Evolutionary conservation across 768 basidiomycete species (phyloP), one percentile per base, ranked within the genome.

Genomic region (Rhodotorula paludigena): DNA sequence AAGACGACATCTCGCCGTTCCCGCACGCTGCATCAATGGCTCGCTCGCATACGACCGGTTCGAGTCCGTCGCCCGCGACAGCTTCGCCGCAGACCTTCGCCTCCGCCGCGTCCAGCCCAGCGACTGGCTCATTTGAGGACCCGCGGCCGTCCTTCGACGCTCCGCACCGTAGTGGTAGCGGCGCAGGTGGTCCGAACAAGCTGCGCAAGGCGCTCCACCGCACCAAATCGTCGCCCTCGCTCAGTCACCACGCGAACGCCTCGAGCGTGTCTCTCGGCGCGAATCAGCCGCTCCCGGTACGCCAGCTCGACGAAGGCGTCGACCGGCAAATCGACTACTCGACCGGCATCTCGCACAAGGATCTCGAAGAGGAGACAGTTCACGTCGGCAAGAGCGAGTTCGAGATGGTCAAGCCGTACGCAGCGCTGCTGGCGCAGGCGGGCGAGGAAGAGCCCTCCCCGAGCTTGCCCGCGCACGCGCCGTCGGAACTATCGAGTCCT

Each of bases 351-450:
- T 62, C 60, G 56, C 33, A 28, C 52, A 60, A 62, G 59, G 70
- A 72, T 35, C 62, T 67, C 25, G 66, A 67, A 33, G 63, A 64
- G 44, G 70, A 72, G 55, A 67, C 65, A 42, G 56, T 72, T 18
- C 48, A 60, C 58, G 54, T 72, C n/a, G 65, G 62, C 6, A 32
- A 45, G 58, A 47, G 21, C 38, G 66, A 56, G 38, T 72, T 72
- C 51, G 70, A 72, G 44, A 64, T 72, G 9, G 63, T 72, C 49
- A 72, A 72, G 51, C 70, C 70, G 21, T 36, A 23, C n/a, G 56
- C 33, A 0, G 61, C 58, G 12, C 41, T 60, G 9, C 59, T 69
- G 18, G 14, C 20, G 25, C 33, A 38, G n/a, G 23, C 18, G 38
- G 25, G 30, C 21, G 39, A 42, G 32, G 32, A 2, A 10, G 52